Percentiles rank a stretch among this genome's conserved stretches.
phyloP scores from a whole-genome alignment of 2,329 filamentous ascomycete species.

The Colletotrichum sp. region DNA sequence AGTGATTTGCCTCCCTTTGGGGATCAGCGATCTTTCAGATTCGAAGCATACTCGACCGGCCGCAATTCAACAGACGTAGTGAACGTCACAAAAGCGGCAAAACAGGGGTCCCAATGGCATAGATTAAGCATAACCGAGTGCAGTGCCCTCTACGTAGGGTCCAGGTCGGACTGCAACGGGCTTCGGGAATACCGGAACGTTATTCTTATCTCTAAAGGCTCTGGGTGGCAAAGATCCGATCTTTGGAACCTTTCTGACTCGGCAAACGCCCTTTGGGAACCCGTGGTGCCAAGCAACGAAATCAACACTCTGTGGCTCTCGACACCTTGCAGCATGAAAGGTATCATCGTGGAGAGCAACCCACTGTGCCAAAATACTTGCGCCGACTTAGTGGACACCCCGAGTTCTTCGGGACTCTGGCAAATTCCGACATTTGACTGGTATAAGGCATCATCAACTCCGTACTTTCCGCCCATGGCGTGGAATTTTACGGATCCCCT shows the following conservation, averaged over 20 bases:
- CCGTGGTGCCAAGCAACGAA: not conserved
- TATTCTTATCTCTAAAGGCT: not conserved
- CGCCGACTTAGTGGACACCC: not conserved
- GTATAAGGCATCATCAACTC: not conserved
- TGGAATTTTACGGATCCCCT: not conserved
- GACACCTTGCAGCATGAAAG: not conserved
- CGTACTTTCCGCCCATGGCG: not conserved
- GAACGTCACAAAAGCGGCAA: not conserved
- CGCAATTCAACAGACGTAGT: not conserved
- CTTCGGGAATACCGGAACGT: not conserved
- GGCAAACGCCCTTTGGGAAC: not conserved
- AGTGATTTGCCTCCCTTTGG: not conserved
- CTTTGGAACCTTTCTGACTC: not conserved
- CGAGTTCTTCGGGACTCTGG: not conserved
- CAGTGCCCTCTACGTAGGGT: not conserved
- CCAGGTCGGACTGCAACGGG: not conserved
- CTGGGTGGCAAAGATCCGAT: not conserved
- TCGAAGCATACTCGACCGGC: not conserved
- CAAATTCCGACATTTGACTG: not conserved
- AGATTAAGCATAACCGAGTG: not conserved
- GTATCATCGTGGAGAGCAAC: not conserved
- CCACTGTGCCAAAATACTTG: not conserved
- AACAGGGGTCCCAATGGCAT: not conserved
- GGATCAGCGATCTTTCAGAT: not conserved
- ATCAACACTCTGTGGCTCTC: conserved; percentile 2